phyloP scores from a whole-genome alignment of 2,329 filamentous ascomycete genomes.

The Westerdykella aurantiaca region DNA sequence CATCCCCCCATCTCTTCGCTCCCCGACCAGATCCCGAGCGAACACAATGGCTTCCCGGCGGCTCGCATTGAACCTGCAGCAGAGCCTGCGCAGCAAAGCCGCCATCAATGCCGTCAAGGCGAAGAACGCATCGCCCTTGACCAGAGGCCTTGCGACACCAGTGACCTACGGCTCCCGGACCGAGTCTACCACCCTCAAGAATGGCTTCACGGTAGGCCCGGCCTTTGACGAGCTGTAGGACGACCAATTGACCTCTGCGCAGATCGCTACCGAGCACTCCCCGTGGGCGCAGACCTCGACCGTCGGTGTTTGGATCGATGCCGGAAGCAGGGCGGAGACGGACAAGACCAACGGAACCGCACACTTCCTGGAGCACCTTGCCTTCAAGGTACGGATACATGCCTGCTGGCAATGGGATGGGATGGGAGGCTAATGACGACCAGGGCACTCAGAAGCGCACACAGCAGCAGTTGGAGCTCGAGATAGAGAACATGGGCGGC shows the following conservation, averaged over 20 bases:
- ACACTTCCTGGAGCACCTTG: slow-evolving; percentile 98
- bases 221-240: slow-evolving; percentile 8
- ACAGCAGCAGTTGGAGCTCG: slow-evolving; percentile 95
- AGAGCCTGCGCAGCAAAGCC: slow-evolving; percentile 81
- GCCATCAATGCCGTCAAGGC: slow-evolving; percentile 66
- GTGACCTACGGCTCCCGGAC: slow-evolving; percentile 70
- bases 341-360: slow-evolving; percentile 98
- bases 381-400: slow-evolving; percentile 75
- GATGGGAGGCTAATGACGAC: slow-evolving; percentile 21
- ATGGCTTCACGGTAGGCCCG: slow-evolving; percentile 81
- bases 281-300: slow-evolving; percentile 98
- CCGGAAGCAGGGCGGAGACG: slow-evolving; percentile 95
- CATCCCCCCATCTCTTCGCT: slow-evolving; percentile 24
- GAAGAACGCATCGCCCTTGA: slow-evolving; percentile 54
- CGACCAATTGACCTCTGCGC: slow-evolving; percentile 33
- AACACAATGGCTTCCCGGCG: slow-evolving; percentile 85
- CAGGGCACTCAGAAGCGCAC: slow-evolving; percentile 90
- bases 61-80: slow-evolving; percentile 90
- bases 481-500: slow-evolving; percentile 99
- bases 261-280: slow-evolving; percentile 98
- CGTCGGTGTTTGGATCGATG: slow-evolving; percentile 98
- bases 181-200: slow-evolving; percentile 92
- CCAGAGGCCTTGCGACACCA: slow-evolving; percentile 85
- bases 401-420: slow-evolving; percentile 4
- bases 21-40: slow-evolving; percentile 22